Conservation (phyloP, 2,329 filamentous ascomycete genomes). For the Fusarium torulosum region DNA sequence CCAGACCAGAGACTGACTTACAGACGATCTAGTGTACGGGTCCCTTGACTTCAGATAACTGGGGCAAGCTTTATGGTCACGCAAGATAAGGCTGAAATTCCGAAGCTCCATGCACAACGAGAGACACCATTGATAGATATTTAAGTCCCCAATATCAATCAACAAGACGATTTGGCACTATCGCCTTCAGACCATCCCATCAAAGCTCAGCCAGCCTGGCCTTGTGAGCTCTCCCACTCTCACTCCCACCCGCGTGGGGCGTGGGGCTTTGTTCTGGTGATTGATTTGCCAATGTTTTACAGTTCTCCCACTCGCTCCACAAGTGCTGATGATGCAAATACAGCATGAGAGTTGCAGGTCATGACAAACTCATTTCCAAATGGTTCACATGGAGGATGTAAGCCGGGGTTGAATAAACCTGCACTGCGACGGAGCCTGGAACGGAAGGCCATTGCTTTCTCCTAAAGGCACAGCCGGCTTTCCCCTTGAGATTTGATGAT, state of each 20-base stretch:
- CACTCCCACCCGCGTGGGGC: constrained; percentile 47
- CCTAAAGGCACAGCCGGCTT: constrained; percentile 26
- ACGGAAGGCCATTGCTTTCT: constrained; percentile 26
- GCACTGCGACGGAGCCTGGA: constrained; percentile 30
- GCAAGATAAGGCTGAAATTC: constrained; percentile 41
- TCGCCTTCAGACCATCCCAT: constrained; percentile 10
- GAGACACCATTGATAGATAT: constrained; percentile 25
- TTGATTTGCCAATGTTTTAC: constrained; percentile 46
- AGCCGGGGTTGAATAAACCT: constrained; percentile 30
- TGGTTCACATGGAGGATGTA: constrained; percentile 38
- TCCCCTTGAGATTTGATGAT: constrained; percentile 2
- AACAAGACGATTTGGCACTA: constrained; percentile 2
- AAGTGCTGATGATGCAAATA: constrained; percentile 45
- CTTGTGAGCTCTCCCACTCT: constrained; percentile 41
- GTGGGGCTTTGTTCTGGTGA: constrained; percentile 44
- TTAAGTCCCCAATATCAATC: constrained; percentile 22
- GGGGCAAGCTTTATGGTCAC: constrained; percentile 35
- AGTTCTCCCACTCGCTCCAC: constrained; percentile 49
- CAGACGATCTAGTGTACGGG: constrained; percentile 20
- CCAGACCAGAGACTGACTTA: constrained; percentile 6
- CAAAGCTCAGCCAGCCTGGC: constrained; percentile 30
- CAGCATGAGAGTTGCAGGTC: constrained; percentile 32
- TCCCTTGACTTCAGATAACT: constrained; percentile 30
- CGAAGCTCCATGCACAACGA: constrained; percentile 25
- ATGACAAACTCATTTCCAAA: constrained; percentile 50